These are phyloP conservation scores for Geotrichum citri-aurantii DNA, from an alignment of 1,139 yeast species.

Conservation along the genomic window DNA sequence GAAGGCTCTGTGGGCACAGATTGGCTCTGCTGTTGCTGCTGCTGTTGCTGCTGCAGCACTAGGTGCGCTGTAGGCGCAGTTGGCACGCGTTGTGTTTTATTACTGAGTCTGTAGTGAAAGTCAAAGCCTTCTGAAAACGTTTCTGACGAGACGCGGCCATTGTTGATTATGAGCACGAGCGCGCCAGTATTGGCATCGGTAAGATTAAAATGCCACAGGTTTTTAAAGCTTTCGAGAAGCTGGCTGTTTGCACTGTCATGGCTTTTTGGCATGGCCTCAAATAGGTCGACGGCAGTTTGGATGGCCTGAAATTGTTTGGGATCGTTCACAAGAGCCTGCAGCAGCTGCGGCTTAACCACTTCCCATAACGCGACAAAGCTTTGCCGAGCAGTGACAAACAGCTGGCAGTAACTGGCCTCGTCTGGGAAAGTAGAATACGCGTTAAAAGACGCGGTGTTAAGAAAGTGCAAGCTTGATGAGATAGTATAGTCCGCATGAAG, in stretches of 20 bases:
- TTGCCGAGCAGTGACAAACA: slow-evolving; percentile 49
- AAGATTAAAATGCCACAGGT: slow-evolving; percentile 72
- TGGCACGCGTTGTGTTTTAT: slow-evolving; percentile 2
- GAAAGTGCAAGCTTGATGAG: slow-evolving; percentile 65
- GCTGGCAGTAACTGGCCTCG: slow-evolving; percentile 53
- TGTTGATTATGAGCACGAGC: slow-evolving; percentile 38
- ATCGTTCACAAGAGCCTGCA: slow-evolving; percentile 35
- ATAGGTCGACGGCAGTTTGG: slow-evolving; percentile 53
- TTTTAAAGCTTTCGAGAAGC: slow-evolving; percentile 58
- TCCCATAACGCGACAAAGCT: slow-evolving; percentile 63
- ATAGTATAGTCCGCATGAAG: slow-evolving; percentile 68
- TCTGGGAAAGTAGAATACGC: slow-evolving; percentile 60
- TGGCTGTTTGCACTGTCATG: slow-evolving; percentile 36
- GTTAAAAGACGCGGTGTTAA: slow-evolving; percentile 66
- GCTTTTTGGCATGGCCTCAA: slow-evolving; percentile 54
- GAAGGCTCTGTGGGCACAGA: slow-evolving; percentile 13
- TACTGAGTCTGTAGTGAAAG: slow-evolving; percentile 40
- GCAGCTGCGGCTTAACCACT: slow-evolving; percentile 51
- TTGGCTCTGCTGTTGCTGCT: not conserved
- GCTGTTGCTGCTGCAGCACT: not conserved
- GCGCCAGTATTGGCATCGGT: slow-evolving; percentile 54
- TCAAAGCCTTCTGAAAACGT: slow-evolving; percentile 47
- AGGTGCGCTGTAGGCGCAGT: slow-evolving; percentile 7
- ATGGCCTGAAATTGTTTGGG: slow-evolving; percentile 38
- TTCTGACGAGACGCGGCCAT: slow-evolving; percentile 43